These are phyloP conservation scores for Macrolepiota albuminosa DNA, from an alignment of 768 basidiomycete species.

Conservation along the genomic window DNA sequence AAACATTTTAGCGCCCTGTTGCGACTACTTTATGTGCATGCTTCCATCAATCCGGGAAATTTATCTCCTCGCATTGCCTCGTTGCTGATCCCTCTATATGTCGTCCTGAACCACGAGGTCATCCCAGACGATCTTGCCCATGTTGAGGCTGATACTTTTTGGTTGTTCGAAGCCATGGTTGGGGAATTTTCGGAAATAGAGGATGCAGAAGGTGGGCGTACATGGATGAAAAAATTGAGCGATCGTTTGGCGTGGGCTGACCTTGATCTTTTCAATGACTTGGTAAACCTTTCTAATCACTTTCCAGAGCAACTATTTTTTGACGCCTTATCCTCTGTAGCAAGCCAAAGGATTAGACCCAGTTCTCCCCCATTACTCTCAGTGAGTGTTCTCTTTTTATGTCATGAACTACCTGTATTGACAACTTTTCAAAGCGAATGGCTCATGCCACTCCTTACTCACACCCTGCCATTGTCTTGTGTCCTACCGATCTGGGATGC, in stretches of 20 bases:
- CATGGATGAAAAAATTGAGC: conserved; percentile 62
- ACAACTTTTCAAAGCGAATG: conserved; percentile 48
- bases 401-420: neutral
- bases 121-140: conserved; percentile 58
- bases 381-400: conserved; percentile 40
- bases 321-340: conserved; percentile 27
- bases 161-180: conserved; percentile 72
- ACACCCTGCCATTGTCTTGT: conserved; percentile 62
- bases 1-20: conserved; percentile 60
- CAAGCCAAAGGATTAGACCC: conserved; percentile 64
- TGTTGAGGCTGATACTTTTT: conserved; percentile 78
- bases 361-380: conserved; percentile 71
- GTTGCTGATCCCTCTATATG: conserved; percentile 65
- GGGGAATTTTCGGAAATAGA: conserved; percentile 73
- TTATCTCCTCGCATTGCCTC: conserved; percentile 66
- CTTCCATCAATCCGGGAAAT: conserved; percentile 65
- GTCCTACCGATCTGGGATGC: conserved; percentile 68
- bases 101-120: conserved; percentile 55
- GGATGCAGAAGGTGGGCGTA: conserved; percentile 54
- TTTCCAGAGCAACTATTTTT: conserved; percentile 4
- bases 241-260: conserved; percentile 62
- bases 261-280: conserved; percentile 48
- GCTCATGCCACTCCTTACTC: conserved; percentile 67
- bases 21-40: conserved; percentile 69
- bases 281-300: conserved; percentile 39